Conservation (phyloP, 2,329 filamentous ascomycete species). For the Pezicula neosporulosa region DNA sequence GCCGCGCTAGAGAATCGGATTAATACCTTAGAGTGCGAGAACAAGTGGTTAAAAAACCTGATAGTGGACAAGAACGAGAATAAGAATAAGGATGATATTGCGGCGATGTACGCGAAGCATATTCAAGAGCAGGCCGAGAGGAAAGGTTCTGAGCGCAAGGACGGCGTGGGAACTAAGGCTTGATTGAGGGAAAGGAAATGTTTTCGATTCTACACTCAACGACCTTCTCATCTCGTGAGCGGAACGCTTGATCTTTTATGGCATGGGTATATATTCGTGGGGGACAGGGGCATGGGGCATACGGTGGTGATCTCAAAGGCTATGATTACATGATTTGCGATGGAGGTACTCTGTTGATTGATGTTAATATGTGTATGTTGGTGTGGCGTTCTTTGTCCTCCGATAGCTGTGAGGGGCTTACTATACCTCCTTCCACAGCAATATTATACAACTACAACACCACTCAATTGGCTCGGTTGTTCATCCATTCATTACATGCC, state of each 20-base stretch:
- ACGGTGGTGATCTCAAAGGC: no score
- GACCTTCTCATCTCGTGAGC: no score
- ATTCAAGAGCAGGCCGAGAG: slow-evolving; percentile 27
- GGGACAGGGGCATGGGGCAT: no score
- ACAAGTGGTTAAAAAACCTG: slow-evolving; percentile 77
- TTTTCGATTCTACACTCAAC: not conserved
- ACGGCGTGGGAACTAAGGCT: slow-evolving; percentile 27
- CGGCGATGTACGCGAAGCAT: slow-evolving; percentile 35
- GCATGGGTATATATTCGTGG: not conserved
- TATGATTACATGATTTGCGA: no score
- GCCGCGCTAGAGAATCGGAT: slow-evolving; percentile 69
- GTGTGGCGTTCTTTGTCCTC: no score
- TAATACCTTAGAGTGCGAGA: slow-evolving; percentile 76
- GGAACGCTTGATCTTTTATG: not conserved
- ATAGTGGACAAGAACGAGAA: slow-evolving; percentile 75
- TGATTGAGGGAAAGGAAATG: not conserved
- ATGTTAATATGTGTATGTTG: no score
- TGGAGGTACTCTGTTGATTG: no score
- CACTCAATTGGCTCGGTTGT: no score
- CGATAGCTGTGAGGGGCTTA: no score
- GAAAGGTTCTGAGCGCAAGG: slow-evolving; percentile 26
- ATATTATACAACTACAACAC: no score
- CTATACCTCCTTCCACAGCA: no score
- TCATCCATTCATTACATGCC: no score
- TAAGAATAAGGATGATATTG: slow-evolving; percentile 37